Conservation (phyloP, 2,329 filamentous ascomycete species). For the Tolypocladium cylindrosporum region DNA sequence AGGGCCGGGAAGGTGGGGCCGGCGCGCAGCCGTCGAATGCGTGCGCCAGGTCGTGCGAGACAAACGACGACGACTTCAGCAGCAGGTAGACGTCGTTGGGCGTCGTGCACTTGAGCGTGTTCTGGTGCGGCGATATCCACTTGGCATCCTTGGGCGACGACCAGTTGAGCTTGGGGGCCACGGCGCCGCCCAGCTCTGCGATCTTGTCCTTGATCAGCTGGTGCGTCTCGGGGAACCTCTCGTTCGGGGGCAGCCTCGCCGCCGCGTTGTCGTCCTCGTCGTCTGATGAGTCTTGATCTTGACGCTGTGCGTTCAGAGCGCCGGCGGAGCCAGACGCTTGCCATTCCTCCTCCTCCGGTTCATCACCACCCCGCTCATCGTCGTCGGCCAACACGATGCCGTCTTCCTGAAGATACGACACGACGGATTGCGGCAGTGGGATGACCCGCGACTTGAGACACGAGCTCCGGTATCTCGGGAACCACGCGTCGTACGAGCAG, state of each 20-base stretch:
- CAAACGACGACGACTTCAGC: conserved; percentile 87
- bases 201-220: conserved; percentile 68
- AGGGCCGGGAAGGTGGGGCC: conserved; percentile 29
- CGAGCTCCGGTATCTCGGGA: conserved; percentile 68
- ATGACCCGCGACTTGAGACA: conserved; percentile 84
- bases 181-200: conserved; percentile 69
- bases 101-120: conserved; percentile 82
- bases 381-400: conserved; percentile 81
- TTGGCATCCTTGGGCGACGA: conserved; percentile 92
- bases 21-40: conserved; percentile 66
- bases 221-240: conserved; percentile 63
- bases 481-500: conserved; percentile 92
- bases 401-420: conserved; percentile 83
- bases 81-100: conserved; percentile 90
- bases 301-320: background rate
- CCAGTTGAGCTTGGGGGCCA: conserved; percentile 95
- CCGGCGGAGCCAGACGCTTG: conserved; percentile 19
- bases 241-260: conserved; percentile 35
- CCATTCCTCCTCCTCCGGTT: conserved; percentile 47
- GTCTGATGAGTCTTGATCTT: conserved; percentile 25
- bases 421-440: conserved; percentile 62
- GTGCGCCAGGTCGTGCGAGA: conserved; percentile 89
- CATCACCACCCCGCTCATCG: conserved; percentile 25
- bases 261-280: conserved; percentile 37
- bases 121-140: conserved; percentile 76